A percentile compares a stretch with the other conserved stretches of the same genome.
Conservation (phyloP, 108 stramenopile species). For the Cyclotella baltica region DNA sequence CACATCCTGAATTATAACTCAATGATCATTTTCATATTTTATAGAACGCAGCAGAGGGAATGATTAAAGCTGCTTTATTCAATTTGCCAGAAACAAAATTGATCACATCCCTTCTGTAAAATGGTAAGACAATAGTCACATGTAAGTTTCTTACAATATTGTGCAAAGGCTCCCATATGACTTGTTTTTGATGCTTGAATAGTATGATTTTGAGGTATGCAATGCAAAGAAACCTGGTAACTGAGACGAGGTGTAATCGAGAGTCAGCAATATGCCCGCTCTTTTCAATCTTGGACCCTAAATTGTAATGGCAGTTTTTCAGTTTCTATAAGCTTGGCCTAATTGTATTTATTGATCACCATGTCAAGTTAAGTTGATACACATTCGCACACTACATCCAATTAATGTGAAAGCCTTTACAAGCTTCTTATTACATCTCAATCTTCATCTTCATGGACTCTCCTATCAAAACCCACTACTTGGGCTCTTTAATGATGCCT, state of each 20-base stretch:
- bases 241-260: slow-evolving; percentile 82
- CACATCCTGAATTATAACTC: no score
- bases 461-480: not conserved
- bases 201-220: slow-evolving; percentile 86
- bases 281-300: slow-evolving; percentile 77
- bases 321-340: not conserved
- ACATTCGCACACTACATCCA: no score
- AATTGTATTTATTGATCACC: not conserved
- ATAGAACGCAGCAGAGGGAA: slow-evolving; percentile 84
- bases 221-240: slow-evolving; percentile 83
- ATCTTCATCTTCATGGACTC: not conserved
- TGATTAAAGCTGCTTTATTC: slow-evolving; percentile 76
- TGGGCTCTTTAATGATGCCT: no score
- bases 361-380: not conserved
- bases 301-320: not conserved
- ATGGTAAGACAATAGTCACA: slow-evolving; percentile 26
- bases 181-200: not conserved
- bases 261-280: slow-evolving; percentile 84
- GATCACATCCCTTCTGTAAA: slow-evolving; percentile 79
- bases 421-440: no score
- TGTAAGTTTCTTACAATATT: not conserved
- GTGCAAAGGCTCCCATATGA: not conserved
- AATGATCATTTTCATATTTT: no score
- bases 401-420: no score
- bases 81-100: slow-evolving; percentile 71